Percentiles rank a stretch among this genome's conserved stretches.
These are phyloP conservation scores for Murraya paniculata DNA, from an alignment of 345 rosid species.

Conservation along the genomic window DNA sequence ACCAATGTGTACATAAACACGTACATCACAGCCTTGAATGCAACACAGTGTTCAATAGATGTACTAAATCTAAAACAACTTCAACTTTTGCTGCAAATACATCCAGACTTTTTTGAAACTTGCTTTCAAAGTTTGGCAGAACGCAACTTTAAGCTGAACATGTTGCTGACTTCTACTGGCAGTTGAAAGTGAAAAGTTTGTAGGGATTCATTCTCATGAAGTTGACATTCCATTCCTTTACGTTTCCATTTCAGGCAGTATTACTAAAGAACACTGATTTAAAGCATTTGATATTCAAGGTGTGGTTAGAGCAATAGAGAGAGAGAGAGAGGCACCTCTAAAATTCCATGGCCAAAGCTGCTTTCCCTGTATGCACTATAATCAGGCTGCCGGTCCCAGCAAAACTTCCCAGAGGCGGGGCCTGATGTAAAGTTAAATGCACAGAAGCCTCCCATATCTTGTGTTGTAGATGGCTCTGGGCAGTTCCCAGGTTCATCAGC, in stretches of 20 bases:
- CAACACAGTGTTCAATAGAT: no score
- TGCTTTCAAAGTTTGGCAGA: no score
- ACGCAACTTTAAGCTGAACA: no score
- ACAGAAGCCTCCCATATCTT: conserved; percentile 69
- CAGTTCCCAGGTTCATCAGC: conserved; percentile 91
- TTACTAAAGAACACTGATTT: neutral
- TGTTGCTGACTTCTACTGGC: no score
- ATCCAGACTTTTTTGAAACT: no score
- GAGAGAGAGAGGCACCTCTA: conserved; percentile 57
- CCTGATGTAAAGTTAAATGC: conserved; percentile 78
- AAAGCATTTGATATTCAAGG: neutral
- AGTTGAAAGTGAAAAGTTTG: neutral
- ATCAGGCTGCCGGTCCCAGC: conserved; percentile 92
- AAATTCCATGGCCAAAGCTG: conserved; percentile 92
- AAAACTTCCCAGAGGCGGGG: conserved; percentile 63
- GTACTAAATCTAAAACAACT: neutral
- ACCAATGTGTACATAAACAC: no score
- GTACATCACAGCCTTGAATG: no score
- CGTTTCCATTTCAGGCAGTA: neutral
- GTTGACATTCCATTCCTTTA: neutral
- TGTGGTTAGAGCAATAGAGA: neutral
- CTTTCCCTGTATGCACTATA: conserved; percentile 89
- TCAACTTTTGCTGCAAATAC: neutral
- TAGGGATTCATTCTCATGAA: neutral
- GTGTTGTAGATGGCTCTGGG: conserved; percentile 53